Base-by-base conservation (phyloP, 805 yeast species). In the Metschnikowia baotianmanensis region DNA sequence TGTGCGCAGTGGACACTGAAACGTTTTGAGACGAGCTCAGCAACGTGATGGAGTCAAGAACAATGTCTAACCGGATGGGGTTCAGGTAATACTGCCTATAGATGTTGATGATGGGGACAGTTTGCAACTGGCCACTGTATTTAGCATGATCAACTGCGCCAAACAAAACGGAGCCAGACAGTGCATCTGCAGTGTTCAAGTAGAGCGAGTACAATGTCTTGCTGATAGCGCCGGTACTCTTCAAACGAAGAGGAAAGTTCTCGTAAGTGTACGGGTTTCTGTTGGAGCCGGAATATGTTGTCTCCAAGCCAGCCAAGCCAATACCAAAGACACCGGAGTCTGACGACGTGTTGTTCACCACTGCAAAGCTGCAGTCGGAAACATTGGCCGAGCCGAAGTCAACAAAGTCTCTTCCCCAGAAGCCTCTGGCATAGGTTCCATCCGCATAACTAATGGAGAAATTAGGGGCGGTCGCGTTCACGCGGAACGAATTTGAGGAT, bases 251-350 rank as follows among this genome's bases (percentile, higher is more conserved):
- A 0, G 96, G 96, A 42, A 86, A 63, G 59, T 87, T 86, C 40
- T 74, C 70, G 61, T 86, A 86, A 13, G 61, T 61, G 53, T 65
- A 63, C 12, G 33, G 27, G 3, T 16, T 13, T 23, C 37, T 8
- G 27, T 45, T 37, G 17, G 41, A 20, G 33, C 32, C 47, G 15
- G 53, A 36, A 50, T 55, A 60, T 1, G 91, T 83, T 3, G 77
- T 69, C 60, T 89, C 96, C 40, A 85, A 69, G 11, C 80, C 84
- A 5, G 77, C 63, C 36, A 84, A 68, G 9, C 93, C 91, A 47
- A 86, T 77, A 20, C 90, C 89, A 30, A 86, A 61, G 19, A 86
- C 91, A 41, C 95, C 91, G 43, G 74, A 63, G 7, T 78, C 59
- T 3, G 90, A 79, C 46, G 79, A 77, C 2, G 87, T 76, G 25